Base-by-base conservation (phyloP, 495 filamentous ascomycete genomes). In the Articulospora tetracladia region DNA sequence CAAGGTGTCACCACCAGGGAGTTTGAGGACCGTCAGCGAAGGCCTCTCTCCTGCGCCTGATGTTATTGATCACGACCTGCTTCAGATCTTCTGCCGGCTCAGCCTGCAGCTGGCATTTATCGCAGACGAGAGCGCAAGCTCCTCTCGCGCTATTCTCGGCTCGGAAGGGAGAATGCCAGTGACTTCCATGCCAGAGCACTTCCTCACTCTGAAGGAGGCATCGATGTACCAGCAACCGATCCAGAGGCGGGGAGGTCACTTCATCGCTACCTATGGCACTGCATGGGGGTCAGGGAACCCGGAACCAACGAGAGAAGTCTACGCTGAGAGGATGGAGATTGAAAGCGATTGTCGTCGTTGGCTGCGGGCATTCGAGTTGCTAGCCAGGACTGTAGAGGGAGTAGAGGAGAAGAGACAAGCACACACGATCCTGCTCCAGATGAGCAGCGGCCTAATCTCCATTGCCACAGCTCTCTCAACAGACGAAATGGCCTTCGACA, bases 71-170 rank as follows among this genome's bases (percentile, higher is more conserved):
- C 50, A 57, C 20, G 50, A 55, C 6, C 50, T 64, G 2, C 8
- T 59, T 30, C 50, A 48, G 20, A 52, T 36, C n/a, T 64, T 64
- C 39, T 27, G 26, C 23, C 49, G 56, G 20, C 34, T 59, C 10
- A 49, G 52, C 8, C 10, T 57, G 1, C 61, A 64, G 27, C 20
- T 39, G 4, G 47, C 54, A 1, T 54, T 46, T 3, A 59, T 64
- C 23, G 36, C 56, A 2, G 48, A 58, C 3, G 26, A 47, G 25
- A 13, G 34, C 3, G 30, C 53, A 20, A 20, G 28, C 13, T 53
- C 34, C 1, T n/a, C 22, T 2, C 22, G 48, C 1, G 41, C 51
- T 47, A 27, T 52, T 19, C 12, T 50, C 13, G 44, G 15, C 19
- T 20, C 26, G 24, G 34, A 44, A 25, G 13, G 46, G 25, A 28